These are phyloP conservation scores for Thielaviopsis ethacetica DNA, from an alignment of 2,329 filamentous ascomycete species.

Conservation along the genomic window DNA sequence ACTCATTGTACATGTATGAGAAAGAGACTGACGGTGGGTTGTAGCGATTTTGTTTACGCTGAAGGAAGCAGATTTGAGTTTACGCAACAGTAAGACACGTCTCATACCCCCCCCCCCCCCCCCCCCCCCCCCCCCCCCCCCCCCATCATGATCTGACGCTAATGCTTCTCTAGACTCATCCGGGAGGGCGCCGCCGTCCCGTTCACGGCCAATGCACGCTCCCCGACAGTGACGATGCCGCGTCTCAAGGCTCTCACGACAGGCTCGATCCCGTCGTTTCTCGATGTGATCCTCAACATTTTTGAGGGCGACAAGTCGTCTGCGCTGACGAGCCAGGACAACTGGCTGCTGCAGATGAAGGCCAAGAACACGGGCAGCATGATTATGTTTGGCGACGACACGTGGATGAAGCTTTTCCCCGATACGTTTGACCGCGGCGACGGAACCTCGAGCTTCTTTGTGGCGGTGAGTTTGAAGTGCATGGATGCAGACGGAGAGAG, in stretches of 20 bases:
- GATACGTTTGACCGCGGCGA: slow-evolving; percentile 72
- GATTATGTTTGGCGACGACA: slow-evolving; percentile 94
- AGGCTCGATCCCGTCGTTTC: slow-evolving; percentile 92
- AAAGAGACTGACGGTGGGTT: slow-evolving; percentile 13
- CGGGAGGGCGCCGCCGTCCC: slow-evolving; percentile 69
- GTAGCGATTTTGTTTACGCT: slow-evolving; percentile 83
- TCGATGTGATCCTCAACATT: slow-evolving; percentile 92
- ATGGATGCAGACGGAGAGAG: too few species aligned
- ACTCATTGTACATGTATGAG: background rate
- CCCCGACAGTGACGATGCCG: slow-evolving; percentile 96
- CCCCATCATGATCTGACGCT: background rate
- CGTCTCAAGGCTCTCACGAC: slow-evolving; percentile 94
- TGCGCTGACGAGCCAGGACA: slow-evolving; percentile 75
- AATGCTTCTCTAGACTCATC: slow-evolving; percentile 47
- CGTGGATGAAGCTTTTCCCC: slow-evolving; percentile 94
- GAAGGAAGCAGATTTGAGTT: slow-evolving; percentile 67
- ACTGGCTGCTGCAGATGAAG: slow-evolving; percentile 89
- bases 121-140: too few species aligned
- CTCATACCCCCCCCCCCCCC: too few species aligned
- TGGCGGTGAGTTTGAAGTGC: slow-evolving; percentile 52
- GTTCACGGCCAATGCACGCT: slow-evolving; percentile 90
- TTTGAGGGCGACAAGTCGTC: slow-evolving; percentile 87
- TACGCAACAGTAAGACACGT: slow-evolving; percentile 56
- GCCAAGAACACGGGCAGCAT: slow-evolving; percentile 55
- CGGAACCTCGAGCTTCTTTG: slow-evolving; percentile 95